Conservation (phyloP, 2,329 filamentous ascomycete genomes). For the Talaromyces sp. region DNA sequence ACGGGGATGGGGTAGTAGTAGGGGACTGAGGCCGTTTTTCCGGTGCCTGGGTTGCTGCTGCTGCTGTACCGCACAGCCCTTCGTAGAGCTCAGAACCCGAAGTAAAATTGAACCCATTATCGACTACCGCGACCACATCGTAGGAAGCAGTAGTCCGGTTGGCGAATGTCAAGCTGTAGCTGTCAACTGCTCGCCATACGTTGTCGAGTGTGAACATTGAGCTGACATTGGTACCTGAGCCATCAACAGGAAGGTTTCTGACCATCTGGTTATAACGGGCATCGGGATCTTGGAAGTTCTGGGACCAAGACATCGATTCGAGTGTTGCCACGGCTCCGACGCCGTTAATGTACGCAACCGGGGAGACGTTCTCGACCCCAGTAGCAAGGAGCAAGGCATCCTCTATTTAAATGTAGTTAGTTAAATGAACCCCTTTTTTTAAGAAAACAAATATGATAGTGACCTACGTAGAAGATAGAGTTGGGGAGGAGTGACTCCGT, state of each 20-base stretch:
- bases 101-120: not conserved
- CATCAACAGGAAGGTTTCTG: not conserved
- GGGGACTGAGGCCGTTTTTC: not conserved
- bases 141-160: not conserved
- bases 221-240: not conserved
- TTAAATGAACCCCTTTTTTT: not conserved
- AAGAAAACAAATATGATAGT: not conserved
- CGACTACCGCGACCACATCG: not conserved
- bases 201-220: not conserved
- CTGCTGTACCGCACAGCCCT: not conserved
- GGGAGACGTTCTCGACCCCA: slow-evolving; percentile 37
- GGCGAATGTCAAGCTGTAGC: slow-evolving; percentile 5
- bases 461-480: slow-evolving; percentile 1
- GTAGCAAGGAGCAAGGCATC: slow-evolving; percentile 23
- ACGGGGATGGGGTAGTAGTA: not conserved
- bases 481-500: not conserved
- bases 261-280: slow-evolving; percentile 44
- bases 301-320: slow-evolving; percentile 43
- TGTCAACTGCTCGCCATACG: slow-evolving; percentile 2
- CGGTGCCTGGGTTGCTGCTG: not conserved
- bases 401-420: not conserved
- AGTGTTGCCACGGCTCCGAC: slow-evolving; percentile 44
- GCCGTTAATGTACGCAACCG: slow-evolving; percentile 55
- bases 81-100: not conserved
- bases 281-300: slow-evolving; percentile 53